Conservation (phyloP, 495 filamentous ascomycete genomes). For the Cetradonia linearis region DNA sequence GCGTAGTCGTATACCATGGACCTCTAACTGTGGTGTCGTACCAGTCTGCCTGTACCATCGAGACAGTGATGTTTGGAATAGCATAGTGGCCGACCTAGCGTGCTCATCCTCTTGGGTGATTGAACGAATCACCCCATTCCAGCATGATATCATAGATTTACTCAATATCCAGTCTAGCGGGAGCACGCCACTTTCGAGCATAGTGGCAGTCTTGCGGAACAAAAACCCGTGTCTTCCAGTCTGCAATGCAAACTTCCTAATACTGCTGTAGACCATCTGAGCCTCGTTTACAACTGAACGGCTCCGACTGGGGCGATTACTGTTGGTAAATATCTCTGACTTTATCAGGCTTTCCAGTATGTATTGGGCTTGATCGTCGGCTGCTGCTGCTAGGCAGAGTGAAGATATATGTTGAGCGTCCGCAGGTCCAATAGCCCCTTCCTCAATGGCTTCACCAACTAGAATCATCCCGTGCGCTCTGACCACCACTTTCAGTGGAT, state of each 20-base stretch:
- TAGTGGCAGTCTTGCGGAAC: slow-evolving; percentile 34
- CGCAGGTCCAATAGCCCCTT: slow-evolving; percentile 35
- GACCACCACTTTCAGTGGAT: slow-evolving; percentile 50
- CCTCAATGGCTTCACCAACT: slow-evolving; percentile 44
- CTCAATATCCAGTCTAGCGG: slow-evolving; percentile 44
- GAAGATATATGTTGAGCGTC: slow-evolving; percentile 5
- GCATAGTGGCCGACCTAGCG: slow-evolving; percentile 29
- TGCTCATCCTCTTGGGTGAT: slow-evolving; percentile 33
- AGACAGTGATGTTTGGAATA: slow-evolving; percentile 35
- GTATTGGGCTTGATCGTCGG: slow-evolving; percentile 21
- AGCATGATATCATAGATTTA: slow-evolving; percentile 34
- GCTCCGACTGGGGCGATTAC: neutral
- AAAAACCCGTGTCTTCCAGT: slow-evolving; percentile 27
- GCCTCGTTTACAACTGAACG: slow-evolving; percentile 11
- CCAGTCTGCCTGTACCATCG: slow-evolving; percentile 1
- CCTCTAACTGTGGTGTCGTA: neutral
- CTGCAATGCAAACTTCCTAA: slow-evolving; percentile 28
- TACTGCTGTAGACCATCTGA: slow-evolving; percentile 28
- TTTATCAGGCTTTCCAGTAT: slow-evolving; percentile 19
- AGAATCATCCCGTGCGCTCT: slow-evolving; percentile 56
- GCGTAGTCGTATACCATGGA: slow-evolving; percentile 18
- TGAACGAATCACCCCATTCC: slow-evolving; percentile 37
- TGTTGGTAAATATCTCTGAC: neutral
- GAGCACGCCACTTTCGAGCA: slow-evolving; percentile 32
- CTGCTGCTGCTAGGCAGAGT: slow-evolving; percentile 12